Base-by-base conservation (phyloP, 495 filamentous ascomycete genomes). In the Aspergillus hancockii region DNA sequence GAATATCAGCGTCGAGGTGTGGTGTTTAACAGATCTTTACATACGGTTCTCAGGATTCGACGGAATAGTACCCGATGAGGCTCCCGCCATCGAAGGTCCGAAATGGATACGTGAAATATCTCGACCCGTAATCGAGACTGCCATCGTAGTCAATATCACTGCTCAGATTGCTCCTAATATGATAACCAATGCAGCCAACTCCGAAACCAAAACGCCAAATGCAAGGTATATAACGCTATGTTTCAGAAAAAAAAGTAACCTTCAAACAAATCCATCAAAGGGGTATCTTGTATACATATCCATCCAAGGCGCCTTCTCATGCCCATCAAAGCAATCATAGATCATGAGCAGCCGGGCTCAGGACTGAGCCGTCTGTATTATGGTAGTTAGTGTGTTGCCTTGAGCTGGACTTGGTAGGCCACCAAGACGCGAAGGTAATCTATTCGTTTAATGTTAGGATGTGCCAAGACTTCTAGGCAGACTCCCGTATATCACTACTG, bases 161-260 rank as follows among this genome's bases (percentile, higher is more conserved):
- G 43, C 7, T 22, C 8, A 43, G 7, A 54, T 43, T 21, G 36
- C 43, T 60, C 18, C 10, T 41, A 41, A 57, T 52, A 53, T 21
- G 12, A 5, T 54, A n/a, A 51, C 23, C 53, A 54, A 50, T 28
- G 25, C 25, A 61, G 31, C 34, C 51, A 41, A 49, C 41, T 52
- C 56, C 45, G 6, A 47, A 30, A 52, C 30, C 32, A 49, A 52
- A 32, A 59, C 21, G 30, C 34, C 52, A 41, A 18, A 51, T 31
- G 51, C 18, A 47, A 47, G 19, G 19, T 47, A 47, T 23, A 8
- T 23, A 47, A 7, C 43, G 19, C 18, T 23, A 47, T 23, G 19
- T 62, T 59, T 63, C 59, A 61, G 54, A 54, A 54, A 38, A 59
- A 59, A 43, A 55, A 62, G 36, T 49, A 56, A 54, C 41, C 51